phyloP scores from a whole-genome alignment of 2,329 filamentous ascomycete species.

The Aspergillus oerlinghausenensis region DNA sequence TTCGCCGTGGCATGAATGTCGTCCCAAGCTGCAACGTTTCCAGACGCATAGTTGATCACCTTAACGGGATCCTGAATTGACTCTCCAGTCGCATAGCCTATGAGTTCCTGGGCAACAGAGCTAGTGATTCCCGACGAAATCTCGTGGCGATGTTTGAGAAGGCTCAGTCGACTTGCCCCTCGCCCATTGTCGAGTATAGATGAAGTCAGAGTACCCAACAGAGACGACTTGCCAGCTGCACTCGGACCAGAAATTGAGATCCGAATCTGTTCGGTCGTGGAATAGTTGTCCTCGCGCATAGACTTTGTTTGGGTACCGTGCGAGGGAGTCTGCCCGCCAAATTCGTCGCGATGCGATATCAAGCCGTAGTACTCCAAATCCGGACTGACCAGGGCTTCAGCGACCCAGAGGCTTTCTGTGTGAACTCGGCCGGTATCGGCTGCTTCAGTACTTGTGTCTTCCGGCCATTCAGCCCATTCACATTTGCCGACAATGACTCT shows the following conservation, averaged over 20 bases:
- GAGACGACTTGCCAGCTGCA: conserved; percentile 84
- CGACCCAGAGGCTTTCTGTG: conserved; percentile 69
- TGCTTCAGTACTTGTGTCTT: conserved; percentile 20
- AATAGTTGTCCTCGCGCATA: conserved; percentile 29
- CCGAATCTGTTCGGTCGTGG: conserved; percentile 69
- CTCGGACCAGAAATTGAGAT: conserved; percentile 86
- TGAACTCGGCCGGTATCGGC: conserved; percentile 23
- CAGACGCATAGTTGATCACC: conserved; percentile 74
- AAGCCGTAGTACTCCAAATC: conserved; percentile 49
- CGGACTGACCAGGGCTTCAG: conserved; percentile 83
- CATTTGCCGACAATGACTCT: conserved; percentile 82
- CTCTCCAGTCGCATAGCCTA: conserved; percentile 63
- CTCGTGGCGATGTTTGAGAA: conserved; percentile 90
- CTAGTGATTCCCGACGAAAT: conserved; percentile 88
- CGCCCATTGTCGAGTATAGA: conserved; percentile 86
- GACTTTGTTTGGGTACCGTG: conserved; percentile 1
- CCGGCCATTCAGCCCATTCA: conserved; percentile 49
- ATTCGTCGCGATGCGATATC: conserved; percentile 7
- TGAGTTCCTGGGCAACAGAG: conserved; percentile 87
- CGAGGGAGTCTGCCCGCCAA: conserved; percentile 1
- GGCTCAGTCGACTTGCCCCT: conserved; percentile 80
- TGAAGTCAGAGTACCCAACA: conserved; percentile 83
- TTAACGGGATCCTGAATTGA: conserved; percentile 41
- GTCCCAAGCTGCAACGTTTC: conserved; percentile 86
- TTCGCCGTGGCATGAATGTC: conserved; percentile 82